Evolutionary conservation across 352 stramenopile species (phyloP), one percentile per base, ranked within the genome.

Genomic region (Bremia lactucae): DNA sequence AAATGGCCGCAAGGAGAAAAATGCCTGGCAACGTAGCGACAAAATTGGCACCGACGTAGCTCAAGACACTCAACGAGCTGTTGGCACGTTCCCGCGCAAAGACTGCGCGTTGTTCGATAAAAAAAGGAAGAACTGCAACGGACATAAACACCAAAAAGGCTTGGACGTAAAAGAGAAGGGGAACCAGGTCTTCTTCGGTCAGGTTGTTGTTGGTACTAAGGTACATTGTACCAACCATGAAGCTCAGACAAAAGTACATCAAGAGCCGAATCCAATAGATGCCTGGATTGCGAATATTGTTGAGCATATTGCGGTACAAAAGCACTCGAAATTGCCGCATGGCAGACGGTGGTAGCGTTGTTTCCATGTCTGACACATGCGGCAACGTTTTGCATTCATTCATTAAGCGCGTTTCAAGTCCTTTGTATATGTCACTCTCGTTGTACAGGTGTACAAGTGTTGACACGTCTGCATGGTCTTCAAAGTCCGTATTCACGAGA

Each of bases 121-220:
- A 82, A 56, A 91, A 91, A 2, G 85, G 83, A 13, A 96, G 54
- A 2, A 86, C 76, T 2, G 83, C 81, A 25, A 94, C 70, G 38
- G 66, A 84, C 85, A 95, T 94, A 56, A 91, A 93, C 31, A 89
- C 72, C 26, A 94, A 66, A 51, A 95, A 94, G 7, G 81, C 77
- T 19, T 85, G 72, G 21, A 88, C 65, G 67, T 86, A 95, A 49
- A 92, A 96, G 5, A 95, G 46, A 38, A 94, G 22, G 23, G 65
- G 56, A 8, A 76, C 52, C 16, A 67, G 36, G 31, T 79, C 68
- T 6, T 72, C 48, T 6, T 73, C 52, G 2, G 46, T 55, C 38
- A 78, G 13, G 10, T 65, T 41, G 6, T 65, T 46, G 52, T 78
- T 75, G 2, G 61, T 73, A 11, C 44, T 64, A n/a, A 85, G 29